Evolutionary conservation across 2,329 filamentous ascomycete species (phyloP), one percentile per base, ranked within the genome.

Genomic region (Beauveria sp.): DNA sequence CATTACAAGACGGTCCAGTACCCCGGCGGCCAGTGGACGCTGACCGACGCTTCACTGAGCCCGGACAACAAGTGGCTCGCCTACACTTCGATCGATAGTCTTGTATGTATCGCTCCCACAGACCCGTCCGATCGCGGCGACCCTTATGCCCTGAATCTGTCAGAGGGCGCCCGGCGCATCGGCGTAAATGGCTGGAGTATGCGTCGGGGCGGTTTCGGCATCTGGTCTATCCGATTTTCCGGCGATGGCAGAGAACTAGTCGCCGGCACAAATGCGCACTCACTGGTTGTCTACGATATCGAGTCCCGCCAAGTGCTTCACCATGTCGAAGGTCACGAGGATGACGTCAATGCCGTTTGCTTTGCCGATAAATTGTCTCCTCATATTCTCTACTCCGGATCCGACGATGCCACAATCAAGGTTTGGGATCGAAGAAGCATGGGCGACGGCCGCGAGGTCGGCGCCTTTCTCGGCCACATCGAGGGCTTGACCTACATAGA

Each of bases 371-470:
- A 87, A 64, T 83, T 84, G 34, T 96, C 91, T 0, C 93, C 95
- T 1, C 93, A 99, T 71, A 93, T 98, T 64, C 80, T 99, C 3
- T 98, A 97, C 75, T 97, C 93, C 0, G 95, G 95, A 22, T 96
- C 92, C 0, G 95, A 99, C 70, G 95, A 99, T 71, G 88, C 90
- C 2, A 96, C 91, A 0, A 84, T 98, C 69, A 96, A 96, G 70
- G 91, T 99, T 2, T 99, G 95, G 95, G 95, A 99, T 71, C 85
- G 93, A 53, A 84, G 95, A 77, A 93, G 89, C 74, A 93, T 98
- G 80, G 91, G 90, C 46, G 91, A 96, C 69, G 86, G 87, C 2
- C 84, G 93, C 34, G 82, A 85, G 63, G 85, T 84, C 0, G 86
- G 85, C 12, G 85, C 84, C 1, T 88, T 89, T 65, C 79, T 88